Evolutionary conservation across 1,284 basidiomycete species (phyloP), one percentile per base, ranked within the genome.

Genomic region (Thecaphora thlaspeos): DNA sequence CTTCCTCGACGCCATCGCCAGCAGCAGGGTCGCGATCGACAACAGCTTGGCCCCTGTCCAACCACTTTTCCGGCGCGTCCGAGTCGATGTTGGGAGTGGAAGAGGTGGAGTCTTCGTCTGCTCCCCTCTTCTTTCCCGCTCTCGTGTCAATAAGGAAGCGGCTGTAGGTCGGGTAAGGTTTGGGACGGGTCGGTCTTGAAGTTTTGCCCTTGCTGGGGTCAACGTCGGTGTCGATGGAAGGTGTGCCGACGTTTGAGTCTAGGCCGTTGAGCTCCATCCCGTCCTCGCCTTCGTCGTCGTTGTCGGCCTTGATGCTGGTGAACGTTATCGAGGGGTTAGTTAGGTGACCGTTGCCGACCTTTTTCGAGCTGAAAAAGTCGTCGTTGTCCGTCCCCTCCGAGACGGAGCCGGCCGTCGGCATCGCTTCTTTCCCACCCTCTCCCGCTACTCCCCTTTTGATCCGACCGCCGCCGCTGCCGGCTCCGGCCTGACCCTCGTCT

Each of bases 131-230:
- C 45, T 2, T 17, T 11, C 46, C 17, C n/a, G 24, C 38, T 11
- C 44, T 55, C n/a, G 45, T 52, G 26, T 52, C 52, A 37, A 56
- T 48, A 4, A 55, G 46, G 24, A 51, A 55, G 12, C 49, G 14
- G 23, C 56, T 60, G 28, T 59, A 60, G 9, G 56, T 55, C 15
- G 61, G 61, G 26, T 64, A 64, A 4, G 61, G 61, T 12, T 64
- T 64, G 11, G 61, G 61, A 23, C 61, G 43, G 9, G 34, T 4
- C 22, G 17, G 9, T 9, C 5, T n/a, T 17, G 23, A 15, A 3
- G 26, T 3, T 26, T 19, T 22, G 23, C 23, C 1, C 14, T 10
- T 34, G 30, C 21, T 43, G 14, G 24, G 38, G 8, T 60, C 57
- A 0, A 46, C 17, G 21, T 55, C 52, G 2, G 49, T 50, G 0